A percentile compares a stretch with the other conserved stretches of the same genome.
phyloP scores from a whole-genome alignment of 208 protist genomes.

The Crithidia bombi region DNA sequence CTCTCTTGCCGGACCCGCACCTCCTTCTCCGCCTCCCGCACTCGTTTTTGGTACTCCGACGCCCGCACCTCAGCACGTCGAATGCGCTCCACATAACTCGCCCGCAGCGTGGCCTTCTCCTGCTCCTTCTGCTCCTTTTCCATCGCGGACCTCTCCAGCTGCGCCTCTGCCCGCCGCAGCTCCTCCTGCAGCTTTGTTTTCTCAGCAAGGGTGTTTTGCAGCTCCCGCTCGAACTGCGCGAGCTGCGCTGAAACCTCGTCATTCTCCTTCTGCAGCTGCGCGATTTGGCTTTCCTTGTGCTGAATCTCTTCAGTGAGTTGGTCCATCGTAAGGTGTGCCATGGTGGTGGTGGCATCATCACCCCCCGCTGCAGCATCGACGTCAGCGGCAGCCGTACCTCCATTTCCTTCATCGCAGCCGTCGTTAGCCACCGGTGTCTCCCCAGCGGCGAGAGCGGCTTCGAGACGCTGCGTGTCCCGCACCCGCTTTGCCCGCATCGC shows the following conservation, averaged over 20 bases:
- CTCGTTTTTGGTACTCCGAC: constrained; percentile 43
- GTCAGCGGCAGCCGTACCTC: neutral
- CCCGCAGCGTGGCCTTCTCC: constrained; percentile 36
- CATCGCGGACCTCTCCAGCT: constrained; percentile 57
- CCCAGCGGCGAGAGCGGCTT: constrained; percentile 3
- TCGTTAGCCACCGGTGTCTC: neutral
- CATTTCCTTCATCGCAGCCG: neutral
- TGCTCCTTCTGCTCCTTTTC: constrained; percentile 43
- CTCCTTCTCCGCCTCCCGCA: constrained; percentile 46
- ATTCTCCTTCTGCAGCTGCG: constrained; percentile 44
- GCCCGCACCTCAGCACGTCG: constrained; percentile 45
- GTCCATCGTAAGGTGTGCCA: constrained; percentile 17
- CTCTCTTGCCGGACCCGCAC: constrained; percentile 29
- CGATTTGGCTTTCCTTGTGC: constrained; percentile 29
- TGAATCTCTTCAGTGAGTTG: constrained; percentile 35
- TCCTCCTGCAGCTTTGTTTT: constrained; percentile 50
- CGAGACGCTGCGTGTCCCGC: constrained; percentile 23
- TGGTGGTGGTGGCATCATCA: constrained; percentile 3
- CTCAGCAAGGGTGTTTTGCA: constrained; percentile 31
- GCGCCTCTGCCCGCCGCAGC: constrained; percentile 40
- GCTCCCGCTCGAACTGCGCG: constrained; percentile 34
- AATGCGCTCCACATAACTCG: constrained; percentile 49
- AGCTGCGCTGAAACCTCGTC: constrained; percentile 41
- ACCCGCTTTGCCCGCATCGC: constrained; percentile 32
- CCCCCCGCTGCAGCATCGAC: neutral